Conservation (phyloP, 2,329 filamentous ascomycete genomes). For the Colletotrichum kahawae region DNA sequence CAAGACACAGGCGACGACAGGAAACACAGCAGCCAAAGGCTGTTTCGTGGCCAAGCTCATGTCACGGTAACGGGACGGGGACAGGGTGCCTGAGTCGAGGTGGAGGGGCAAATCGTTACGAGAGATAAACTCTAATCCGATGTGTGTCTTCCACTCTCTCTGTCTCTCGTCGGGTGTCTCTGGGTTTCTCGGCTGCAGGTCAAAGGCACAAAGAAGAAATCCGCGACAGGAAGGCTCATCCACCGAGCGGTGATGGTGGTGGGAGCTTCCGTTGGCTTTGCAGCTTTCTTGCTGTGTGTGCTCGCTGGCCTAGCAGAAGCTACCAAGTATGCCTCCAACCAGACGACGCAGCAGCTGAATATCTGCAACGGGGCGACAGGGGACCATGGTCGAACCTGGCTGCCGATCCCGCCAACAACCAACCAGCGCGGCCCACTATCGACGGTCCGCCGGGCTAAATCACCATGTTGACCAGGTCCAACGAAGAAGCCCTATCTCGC, state of each 20-base stretch:
- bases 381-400: not conserved
- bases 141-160: not conserved
- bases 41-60: constrained; percentile 16
- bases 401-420: not conserved
- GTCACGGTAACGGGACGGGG: constrained; percentile 9
- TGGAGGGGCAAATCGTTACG: constrained; percentile 17
- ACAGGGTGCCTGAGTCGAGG: constrained; percentile 9
- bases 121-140: constrained; percentile 12
- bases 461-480: not conserved
- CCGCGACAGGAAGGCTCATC: not conserved
- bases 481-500: not conserved
- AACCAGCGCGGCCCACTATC: not conserved
- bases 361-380: not conserved
- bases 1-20: constrained; percentile 2
- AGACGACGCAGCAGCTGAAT: not conserved
- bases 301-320: not conserved
- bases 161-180: not conserved
- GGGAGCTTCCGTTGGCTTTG: not conserved
- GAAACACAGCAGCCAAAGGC: constrained; percentile 1
- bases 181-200: not conserved
- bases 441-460: not conserved
- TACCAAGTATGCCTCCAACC: not conserved
- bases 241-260: not conserved
- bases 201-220: not conserved
- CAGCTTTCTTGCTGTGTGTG: not conserved